Evolutionary conservation across 148 eudicot genomes (phyloP).

Genomic region (Heliamphora exappendiculata): DNA sequence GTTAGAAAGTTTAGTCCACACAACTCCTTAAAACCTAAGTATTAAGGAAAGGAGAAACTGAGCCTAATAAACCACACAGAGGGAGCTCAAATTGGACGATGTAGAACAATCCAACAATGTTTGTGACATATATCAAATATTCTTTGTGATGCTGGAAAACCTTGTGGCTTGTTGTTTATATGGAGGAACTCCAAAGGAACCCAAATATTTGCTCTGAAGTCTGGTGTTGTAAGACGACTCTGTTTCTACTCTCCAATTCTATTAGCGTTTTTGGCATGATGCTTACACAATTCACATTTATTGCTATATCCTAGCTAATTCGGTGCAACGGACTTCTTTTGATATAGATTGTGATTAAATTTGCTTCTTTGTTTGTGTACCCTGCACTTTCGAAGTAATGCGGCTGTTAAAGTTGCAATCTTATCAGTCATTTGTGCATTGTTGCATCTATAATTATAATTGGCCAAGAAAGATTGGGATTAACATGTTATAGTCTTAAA

Average conservation of each 20-base stretch:
- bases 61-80: no score
- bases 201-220: conserved; percentile 63
- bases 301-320: not conserved
- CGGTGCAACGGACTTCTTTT: not conserved
- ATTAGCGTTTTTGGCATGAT: not conserved
- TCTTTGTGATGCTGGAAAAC: conserved; percentile 67
- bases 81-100: no score
- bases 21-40: no score
- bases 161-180: conserved; percentile 80
- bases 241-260: not conserved
- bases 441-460: not conserved
- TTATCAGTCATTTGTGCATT: not conserved
- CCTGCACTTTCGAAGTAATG: not conserved
- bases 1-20: no score
- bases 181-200: conserved; percentile 96
- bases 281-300: not conserved
- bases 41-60: no score
- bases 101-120: no score
- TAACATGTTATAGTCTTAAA: not conserved
- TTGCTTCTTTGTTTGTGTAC: not conserved
- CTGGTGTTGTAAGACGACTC: conserved; percentile 74
- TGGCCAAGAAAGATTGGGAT: not conserved
- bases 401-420: not conserved
- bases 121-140: conserved; percentile 87
- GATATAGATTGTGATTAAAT: not conserved